These are phyloP conservation scores for Porcisia deanei DNA, from an alignment of 208 protist species.

Conservation along the genomic window DNA sequence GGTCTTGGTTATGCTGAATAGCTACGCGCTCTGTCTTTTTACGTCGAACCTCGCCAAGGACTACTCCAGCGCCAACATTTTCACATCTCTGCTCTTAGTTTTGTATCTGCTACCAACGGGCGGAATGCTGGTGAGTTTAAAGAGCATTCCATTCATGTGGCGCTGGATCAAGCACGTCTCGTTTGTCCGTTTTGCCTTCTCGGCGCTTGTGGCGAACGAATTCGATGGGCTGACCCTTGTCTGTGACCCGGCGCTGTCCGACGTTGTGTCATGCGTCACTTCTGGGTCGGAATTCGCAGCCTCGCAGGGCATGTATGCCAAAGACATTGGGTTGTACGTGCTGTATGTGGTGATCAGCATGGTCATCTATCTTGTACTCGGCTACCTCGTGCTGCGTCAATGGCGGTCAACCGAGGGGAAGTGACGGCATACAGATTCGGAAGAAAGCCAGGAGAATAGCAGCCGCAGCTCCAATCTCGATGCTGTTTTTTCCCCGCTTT, in stretches of 20 bases:
- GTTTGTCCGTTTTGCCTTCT: constrained; percentile 69
- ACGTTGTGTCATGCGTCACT: constrained; percentile 32
- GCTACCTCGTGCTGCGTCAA: constrained; percentile 46
- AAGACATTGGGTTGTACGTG: constrained; percentile 32
- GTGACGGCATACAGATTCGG: neutral
- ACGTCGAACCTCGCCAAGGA: constrained; percentile 62
- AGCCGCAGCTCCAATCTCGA: neutral
- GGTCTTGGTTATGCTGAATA: constrained; percentile 58
- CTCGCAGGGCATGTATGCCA: constrained; percentile 40
- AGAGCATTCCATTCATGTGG: constrained; percentile 60
- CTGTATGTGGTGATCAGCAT: constrained; percentile 31
- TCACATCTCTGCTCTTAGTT: constrained; percentile 66
- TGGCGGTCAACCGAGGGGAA: constrained; percentile 33
- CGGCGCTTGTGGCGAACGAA: constrained; percentile 66
- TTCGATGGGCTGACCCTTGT: constrained; percentile 56
- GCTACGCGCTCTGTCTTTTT: constrained; percentile 66
- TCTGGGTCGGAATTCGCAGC: constrained; percentile 48
- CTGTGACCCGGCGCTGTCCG: constrained; percentile 25
- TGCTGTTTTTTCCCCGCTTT: too few relatives aligned
- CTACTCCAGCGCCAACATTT: constrained; percentile 53
- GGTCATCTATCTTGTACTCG: constrained; percentile 47
- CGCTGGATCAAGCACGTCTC: constrained; percentile 79
- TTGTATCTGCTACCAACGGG: constrained; percentile 65
- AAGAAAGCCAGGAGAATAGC: neutral
- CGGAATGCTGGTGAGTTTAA: constrained; percentile 61